These are phyloP conservation scores for Lagenaria siceraria DNA, from an alignment of 306 rosid genomes.

Conservation along the genomic window DNA sequence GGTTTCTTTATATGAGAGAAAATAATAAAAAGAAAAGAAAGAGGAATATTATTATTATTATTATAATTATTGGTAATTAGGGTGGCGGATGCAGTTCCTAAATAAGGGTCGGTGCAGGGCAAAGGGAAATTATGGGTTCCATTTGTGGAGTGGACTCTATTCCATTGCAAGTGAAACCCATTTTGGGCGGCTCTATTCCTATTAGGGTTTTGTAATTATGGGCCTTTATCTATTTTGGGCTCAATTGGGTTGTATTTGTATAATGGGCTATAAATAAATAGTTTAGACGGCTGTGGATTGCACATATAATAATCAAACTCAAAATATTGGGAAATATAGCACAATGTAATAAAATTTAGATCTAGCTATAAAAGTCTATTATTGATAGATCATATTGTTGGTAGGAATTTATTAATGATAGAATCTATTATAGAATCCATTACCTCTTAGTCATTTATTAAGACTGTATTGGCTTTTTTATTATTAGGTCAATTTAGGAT, in stretches of 20 bases:
- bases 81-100: background rate
- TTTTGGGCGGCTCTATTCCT: background rate
- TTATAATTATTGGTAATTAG: background rate
- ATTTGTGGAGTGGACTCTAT: background rate
- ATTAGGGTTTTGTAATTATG: background rate
- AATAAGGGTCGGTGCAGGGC: conserved; percentile 1
- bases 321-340: too few relatives aligned
- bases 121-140: background rate
- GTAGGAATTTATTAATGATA: too few relatives aligned
- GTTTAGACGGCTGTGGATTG: too few relatives aligned
- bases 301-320: too few relatives aligned
- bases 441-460: too few relatives aligned
- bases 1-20: background rate
- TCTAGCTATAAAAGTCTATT: too few relatives aligned
- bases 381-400: too few relatives aligned
- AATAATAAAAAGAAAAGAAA: background rate
- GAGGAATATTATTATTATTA: background rate
- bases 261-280: background rate
- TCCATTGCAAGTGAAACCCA: background rate
- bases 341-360: too few relatives aligned
- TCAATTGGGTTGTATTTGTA: background rate
- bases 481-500: too few relatives aligned
- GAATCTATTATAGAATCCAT: too few relatives aligned
- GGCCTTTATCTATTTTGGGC: background rate
- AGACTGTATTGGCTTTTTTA: too few relatives aligned